Evolutionary conservation across 2,329 filamentous ascomycete genomes (phyloP), one percentile per base, ranked within the genome.

Genomic region (Penicillium italicum): DNA sequence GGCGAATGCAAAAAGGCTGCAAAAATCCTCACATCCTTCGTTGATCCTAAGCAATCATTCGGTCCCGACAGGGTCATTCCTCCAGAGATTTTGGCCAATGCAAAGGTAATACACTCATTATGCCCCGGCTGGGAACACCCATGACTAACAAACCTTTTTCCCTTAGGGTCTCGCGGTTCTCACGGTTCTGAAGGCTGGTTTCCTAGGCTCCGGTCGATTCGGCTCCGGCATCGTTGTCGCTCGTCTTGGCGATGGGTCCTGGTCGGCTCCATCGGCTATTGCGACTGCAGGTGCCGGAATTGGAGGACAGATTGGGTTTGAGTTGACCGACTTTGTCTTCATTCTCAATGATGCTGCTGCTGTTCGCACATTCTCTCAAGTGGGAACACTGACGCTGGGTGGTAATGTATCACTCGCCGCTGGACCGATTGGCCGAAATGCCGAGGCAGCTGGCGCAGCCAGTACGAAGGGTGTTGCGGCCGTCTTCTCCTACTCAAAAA

Each of bases 31-130:
- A 85, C 89, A 43, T 96, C 92, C 12, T 99, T 99, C 73, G 84
- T 97, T 72, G 94, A 97, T 72, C 94, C 94, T 20, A 85, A 87
- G 70, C 93, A 97, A 79, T 79, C 93, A 20, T 96, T 97, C 74
- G 91, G 93, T 6, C 93, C 94, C 53, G 94, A 97, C 76, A 97
- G 97, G 76, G 87, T 99, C 72, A 99, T 99, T 66, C 94, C 94
- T 47, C 92, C 93, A 8, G 84, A 87, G 50, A 83, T 99, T 66
- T 86, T 99, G 66, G 88, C 89, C 62, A 90, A 90, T 74, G 94
- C 94, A 68, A 97, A 99, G 85, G 89, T 91, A 77, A 57, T 62
- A 44, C n/a, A 24, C 40, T 12, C n/a, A 20, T 33, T 20, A 47
- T 47, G 24, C 53, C 47, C 43, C 50, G 48, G 45, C 58, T 55